Evolutionary conservation across 2,329 filamentous ascomycete genomes (phyloP).

Genomic region (Paecilomyces dactylethromorphus): DNA sequence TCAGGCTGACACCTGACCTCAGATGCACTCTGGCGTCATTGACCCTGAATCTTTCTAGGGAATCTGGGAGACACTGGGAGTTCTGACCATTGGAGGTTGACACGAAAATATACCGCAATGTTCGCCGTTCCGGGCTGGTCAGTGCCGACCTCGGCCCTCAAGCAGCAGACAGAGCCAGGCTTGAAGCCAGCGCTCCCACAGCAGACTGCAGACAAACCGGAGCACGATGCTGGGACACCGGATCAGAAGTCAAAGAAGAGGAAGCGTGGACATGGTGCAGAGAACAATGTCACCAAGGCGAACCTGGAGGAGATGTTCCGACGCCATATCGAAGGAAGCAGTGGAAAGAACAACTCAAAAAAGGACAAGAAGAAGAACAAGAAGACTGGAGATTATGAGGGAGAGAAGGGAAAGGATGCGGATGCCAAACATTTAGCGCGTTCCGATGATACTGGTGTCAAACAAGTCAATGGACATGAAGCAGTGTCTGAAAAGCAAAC

Average conservation of each 20-base stretch:
- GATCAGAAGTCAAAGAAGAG: conserved; percentile 44
- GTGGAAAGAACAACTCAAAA: conserved; percentile 27
- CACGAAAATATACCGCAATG: conserved; percentile 43
- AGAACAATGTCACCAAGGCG: conserved; percentile 50
- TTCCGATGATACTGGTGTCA: background rate
- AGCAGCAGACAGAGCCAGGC: conserved; percentile 55
- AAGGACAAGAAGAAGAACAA: conserved; percentile 22
- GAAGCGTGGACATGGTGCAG: conserved; percentile 33
- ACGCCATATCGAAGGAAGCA: conserved; percentile 63
- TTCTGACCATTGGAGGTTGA: background rate
- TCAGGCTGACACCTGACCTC: background rate
- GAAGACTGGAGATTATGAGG: conserved; percentile 18
- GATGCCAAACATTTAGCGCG: conserved; percentile 11
- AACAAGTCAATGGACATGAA: conserved; percentile 10
- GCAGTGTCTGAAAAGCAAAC: conserved; percentile 7
- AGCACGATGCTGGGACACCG: conserved; percentile 14
- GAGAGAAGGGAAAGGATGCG: conserved; percentile 14
- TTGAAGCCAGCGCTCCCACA: conserved; percentile 59
- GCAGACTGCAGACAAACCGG: conserved; percentile 42
- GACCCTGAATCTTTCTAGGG: background rate
- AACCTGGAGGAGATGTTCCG: conserved; percentile 77
- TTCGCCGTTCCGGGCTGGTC: conserved; percentile 94
- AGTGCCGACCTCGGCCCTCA: conserved; percentile 64
- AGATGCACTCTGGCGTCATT: background rate
- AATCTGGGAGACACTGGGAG: background rate